Evolutionary conservation across 441 rosid genomes (phyloP).

Genomic region (Flueggea neowawraea): DNA sequence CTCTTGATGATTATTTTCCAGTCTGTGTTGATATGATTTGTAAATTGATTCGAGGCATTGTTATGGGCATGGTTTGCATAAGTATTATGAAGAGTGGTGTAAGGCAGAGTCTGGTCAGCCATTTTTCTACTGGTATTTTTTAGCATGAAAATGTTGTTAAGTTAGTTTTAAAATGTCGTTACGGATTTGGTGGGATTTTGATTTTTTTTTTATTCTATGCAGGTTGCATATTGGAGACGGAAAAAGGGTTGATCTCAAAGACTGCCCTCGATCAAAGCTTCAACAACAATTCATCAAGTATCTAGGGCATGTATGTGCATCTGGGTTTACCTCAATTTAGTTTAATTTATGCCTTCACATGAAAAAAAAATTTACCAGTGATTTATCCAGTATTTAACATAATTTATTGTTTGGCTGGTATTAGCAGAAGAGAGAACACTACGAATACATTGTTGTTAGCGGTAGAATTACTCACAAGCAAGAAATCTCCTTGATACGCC

Average conservation of each 20-base stretch:
- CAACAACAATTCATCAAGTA: constrained; percentile 78
- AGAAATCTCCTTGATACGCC: constrained; percentile 51
- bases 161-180: neutral
- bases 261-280: constrained; percentile 68
- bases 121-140: constrained; percentile 71
- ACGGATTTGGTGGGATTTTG: constrained; percentile 7
- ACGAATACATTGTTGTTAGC: constrained; percentile 50
- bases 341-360: neutral
- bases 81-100: constrained; percentile 77
- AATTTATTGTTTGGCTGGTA: neutral
- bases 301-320: constrained; percentile 73
- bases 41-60: constrained; percentile 98
- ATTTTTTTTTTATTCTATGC: constrained; percentile 9
- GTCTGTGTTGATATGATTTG: neutral
- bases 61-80: constrained; percentile 76
- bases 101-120: constrained; percentile 76
- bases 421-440: constrained; percentile 89
- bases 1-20: neutral
- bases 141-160: neutral
- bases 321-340: neutral
- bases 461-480: constrained; percentile 71
- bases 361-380: neutral
- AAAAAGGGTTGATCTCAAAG: constrained; percentile 60
- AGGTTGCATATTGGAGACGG: constrained; percentile 96
- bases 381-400: neutral